Evolutionary conservation across 495 filamentous ascomycete species (phyloP), one percentile per base, ranked within the genome.

Genomic region (Podospora tetraspora): DNA sequence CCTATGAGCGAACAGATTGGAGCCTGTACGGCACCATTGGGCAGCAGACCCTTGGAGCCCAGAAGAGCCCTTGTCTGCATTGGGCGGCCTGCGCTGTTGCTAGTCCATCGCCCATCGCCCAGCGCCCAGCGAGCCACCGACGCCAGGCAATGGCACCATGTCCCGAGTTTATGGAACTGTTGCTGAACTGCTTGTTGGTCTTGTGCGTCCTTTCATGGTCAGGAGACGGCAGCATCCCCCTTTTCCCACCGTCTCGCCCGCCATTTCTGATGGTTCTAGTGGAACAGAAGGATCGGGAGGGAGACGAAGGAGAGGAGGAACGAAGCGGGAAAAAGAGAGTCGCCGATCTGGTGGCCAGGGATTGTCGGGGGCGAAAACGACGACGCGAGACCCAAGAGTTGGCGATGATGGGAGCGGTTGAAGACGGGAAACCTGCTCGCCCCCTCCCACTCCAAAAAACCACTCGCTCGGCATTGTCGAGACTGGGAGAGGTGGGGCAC

Each of bases 1-100:
- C 77, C 77, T 79, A 79, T 79, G 73, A 78, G 75, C 67, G 66
- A 56, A 8, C 71, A 74, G 71, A 78, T 61, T 66, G 57, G 63
- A 32, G 34, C 59, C 56, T 70, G 67, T 65, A 71, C 19, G 34
- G 70, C 69, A 66, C 61, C 73, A 79, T 79, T 79, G 77, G 77
- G 70, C 72, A 66, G 66, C 61, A 72, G 66, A 69, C 70, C 71
- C 72, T 67, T 32, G 70, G 59, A 61, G 63, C 71, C 69, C 70
- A 69, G 68, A 63, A 52, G 64, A 56, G 27, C 29, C 62, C 32
- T 59, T 70, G 67, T 32, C 63, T 62, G 52, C 37, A 67, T 64
- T 71, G 57, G 67, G 64, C 23, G 37, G 24, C 29, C 9, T 43
- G 37, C 37, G 37, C 6, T 29, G 37, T 6, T 29, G 32, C 34